phyloP scores from a whole-genome alignment of 495 filamentous ascomycete species.

The Astrothelium subdiscretum region DNA sequence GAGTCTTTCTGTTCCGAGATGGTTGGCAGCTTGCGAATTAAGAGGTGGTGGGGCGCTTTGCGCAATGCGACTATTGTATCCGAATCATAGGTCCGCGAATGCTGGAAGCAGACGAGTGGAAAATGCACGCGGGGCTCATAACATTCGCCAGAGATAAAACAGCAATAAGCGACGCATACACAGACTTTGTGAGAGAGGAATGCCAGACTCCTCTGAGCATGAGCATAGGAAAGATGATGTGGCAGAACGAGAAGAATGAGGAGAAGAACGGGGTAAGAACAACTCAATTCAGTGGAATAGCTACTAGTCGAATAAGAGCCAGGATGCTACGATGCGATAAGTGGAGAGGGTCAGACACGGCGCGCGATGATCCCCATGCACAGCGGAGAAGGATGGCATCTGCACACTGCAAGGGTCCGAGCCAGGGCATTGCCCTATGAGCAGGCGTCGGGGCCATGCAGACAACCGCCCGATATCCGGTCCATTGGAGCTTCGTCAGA shows the following conservation, averaged over 20 bases:
- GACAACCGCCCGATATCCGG: not conserved
- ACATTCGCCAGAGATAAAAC: not conserved
- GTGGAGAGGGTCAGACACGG: conserved; percentile 2
- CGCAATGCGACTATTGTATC: not conserved
- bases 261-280: not conserved
- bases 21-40: not conserved
- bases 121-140: not conserved
- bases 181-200: not conserved
- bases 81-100: not conserved
- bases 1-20: not conserved
- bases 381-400: not conserved
- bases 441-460: not conserved
- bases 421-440: not conserved
- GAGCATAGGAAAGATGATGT: not conserved
- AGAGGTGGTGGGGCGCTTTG: not conserved
- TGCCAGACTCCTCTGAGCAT: not conserved
- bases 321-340: conserved; percentile 1
- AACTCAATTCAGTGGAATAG: not conserved
- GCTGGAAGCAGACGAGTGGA: not conserved
- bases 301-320: not conserved
- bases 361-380: conserved; percentile 1
- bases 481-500: not conserved
- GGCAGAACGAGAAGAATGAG: not conserved
- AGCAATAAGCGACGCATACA: not conserved
- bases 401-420: not conserved